Percentiles rank a stretch among this genome's conserved stretches.
Evolutionary conservation across 2,329 filamentous ascomycete genomes (phyloP).

Genomic region (Fusarium acutatum): DNA sequence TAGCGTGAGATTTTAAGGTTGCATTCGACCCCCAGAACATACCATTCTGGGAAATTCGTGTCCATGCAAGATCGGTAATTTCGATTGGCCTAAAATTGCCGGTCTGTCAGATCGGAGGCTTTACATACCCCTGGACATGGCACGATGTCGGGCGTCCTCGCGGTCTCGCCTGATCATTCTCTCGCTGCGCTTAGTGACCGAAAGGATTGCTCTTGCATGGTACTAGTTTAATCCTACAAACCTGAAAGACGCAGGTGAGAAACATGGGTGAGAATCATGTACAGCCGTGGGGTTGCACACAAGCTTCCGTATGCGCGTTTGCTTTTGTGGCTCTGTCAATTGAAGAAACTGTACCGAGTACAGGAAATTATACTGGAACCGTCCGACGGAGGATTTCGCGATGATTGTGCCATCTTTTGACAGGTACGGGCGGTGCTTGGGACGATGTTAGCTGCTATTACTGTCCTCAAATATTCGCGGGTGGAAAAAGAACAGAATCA

Average conservation of each 20-base stretch:
- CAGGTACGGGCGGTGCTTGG: too few relatives aligned
- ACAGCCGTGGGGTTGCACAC: background rate
- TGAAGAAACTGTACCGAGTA: background rate
- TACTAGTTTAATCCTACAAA: background rate
- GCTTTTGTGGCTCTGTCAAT: background rate
- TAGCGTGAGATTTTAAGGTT: background rate
- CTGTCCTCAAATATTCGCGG: background rate
- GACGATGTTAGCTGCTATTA: too few relatives aligned
- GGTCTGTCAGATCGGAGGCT: background rate
- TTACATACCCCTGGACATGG: background rate
- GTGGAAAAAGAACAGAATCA: background rate
- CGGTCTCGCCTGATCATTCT: background rate
- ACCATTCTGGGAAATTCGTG: background rate
- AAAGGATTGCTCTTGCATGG: background rate
- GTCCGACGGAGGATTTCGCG: background rate
- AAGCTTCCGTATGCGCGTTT: background rate
- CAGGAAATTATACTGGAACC: background rate
- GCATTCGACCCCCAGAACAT: background rate
- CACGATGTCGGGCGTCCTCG: background rate
- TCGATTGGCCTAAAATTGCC: background rate
- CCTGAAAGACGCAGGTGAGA: background rate
- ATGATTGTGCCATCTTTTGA: background rate
- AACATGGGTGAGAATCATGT: background rate
- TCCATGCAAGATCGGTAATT: background rate
- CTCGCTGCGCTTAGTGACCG: too few relatives aligned